A percentile compares a stretch with the other conserved stretches of the same genome.
Conservation (phyloP, 306 rosid species). For the Cicer cuneatum region DNA sequence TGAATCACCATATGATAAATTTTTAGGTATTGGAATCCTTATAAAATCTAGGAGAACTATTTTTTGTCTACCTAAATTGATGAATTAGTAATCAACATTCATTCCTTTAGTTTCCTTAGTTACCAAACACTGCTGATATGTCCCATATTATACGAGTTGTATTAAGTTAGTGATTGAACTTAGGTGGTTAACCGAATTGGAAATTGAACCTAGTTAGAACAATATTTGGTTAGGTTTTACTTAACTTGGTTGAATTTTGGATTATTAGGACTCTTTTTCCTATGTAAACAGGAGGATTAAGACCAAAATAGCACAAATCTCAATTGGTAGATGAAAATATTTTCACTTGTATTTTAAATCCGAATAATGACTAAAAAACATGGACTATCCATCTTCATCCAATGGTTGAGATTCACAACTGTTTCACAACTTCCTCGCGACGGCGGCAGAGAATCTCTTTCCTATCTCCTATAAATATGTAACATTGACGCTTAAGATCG, state of each 20-base stretch:
- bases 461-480: too few species aligned
- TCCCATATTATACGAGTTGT: not conserved
- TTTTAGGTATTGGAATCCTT: slow-evolving; percentile 27
- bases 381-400: not conserved
- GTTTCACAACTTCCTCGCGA: too few species aligned
- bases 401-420: not conserved
- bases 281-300: too few species aligned
- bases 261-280: too few species aligned
- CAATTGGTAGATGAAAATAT: not conserved
- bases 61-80: slow-evolving; percentile 41
- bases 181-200: too few species aligned
- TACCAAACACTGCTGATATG: slow-evolving; percentile 19
- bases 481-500: too few species aligned
- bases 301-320: not conserved
- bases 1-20: slow-evolving; percentile 35
- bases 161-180: too few species aligned
- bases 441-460: too few species aligned
- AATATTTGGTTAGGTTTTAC: too few species aligned
- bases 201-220: too few species aligned
- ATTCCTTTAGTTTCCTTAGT: slow-evolving; percentile 11
- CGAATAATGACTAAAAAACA: not conserved
- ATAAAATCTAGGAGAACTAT: slow-evolving; percentile 5
- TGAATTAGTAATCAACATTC: slow-evolving; percentile 21
- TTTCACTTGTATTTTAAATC: not conserved
- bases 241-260: too few species aligned